Base-by-base conservation (phyloP, 345 rosid species). In the Camelina neglecta region DNA sequence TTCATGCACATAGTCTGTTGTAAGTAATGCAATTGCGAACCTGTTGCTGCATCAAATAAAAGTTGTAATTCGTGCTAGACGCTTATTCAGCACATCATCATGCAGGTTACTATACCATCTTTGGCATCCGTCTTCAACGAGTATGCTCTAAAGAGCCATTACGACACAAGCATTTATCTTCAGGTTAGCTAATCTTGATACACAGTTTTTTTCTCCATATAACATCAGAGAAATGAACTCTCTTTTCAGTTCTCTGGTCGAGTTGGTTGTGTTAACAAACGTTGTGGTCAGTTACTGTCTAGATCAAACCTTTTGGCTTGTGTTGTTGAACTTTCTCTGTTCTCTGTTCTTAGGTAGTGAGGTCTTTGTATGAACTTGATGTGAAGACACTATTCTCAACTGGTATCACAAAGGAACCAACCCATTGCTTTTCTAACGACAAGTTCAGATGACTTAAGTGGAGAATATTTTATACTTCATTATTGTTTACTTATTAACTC, bases 121-220 rank as follows among this genome's bases (percentile, higher is more conserved):
- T 57, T 94, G 86, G 98, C 98, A 45, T 94, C 99, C 54, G 99
- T 94, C 73, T 94, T 69, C 86, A 94, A 94, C 60, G 98, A 94
- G 81, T 94, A 94, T 82, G 98, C 98, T 80, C 67, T 94, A 68
- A 94, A 94, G 87, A 94, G 97, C 79, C 97, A 92, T 70, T 94
- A 86, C 61, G 99, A 94, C 55, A 94, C 99, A 11, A 94, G 99
- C 84, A 94, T 94, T 55, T 94, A 94, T 80, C 97, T 92, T 73
- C 99, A 94, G 97, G 98, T 92, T 65, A 81, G 75, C 56, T 53
- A 73, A 49, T 73, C 60, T 10, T 4, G 11, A 13, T 42, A 20
- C 56, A 71, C 62, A 54, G 26, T 24, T 24, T 24, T 33, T 33
- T 47, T 56, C 47, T 36, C 5, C 42, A 57, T 56, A 18, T 26